Conservation (phyloP, 495 filamentous ascomycete genomes). For the Entonaema liquescens region DNA sequence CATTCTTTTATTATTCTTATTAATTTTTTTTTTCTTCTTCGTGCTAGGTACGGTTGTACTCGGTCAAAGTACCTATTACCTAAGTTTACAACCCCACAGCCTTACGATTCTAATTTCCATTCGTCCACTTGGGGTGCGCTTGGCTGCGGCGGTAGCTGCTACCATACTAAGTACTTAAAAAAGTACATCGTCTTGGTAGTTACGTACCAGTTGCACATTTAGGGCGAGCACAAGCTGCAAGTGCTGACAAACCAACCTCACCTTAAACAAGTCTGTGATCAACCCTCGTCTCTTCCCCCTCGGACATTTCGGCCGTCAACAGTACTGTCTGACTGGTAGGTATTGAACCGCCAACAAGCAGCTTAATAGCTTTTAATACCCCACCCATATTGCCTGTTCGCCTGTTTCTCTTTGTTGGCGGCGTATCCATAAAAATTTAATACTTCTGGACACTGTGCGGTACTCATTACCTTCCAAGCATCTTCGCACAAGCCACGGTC, state of each 20-base stretch:
- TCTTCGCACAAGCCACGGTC: slow-evolving; percentile 35
- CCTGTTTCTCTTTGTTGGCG: slow-evolving; percentile 22
- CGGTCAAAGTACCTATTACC: slow-evolving; percentile 24
- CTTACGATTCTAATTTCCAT: slow-evolving; percentile 30
- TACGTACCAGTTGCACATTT: slow-evolving; percentile 31
- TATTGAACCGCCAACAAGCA: slow-evolving; percentile 25
- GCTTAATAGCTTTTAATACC: slow-evolving; percentile 6
- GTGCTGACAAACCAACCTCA: slow-evolving; percentile 38
- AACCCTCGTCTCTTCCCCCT: slow-evolving; percentile 22
- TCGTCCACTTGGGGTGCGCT: slow-evolving; percentile 23
- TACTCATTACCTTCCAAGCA: slow-evolving; percentile 8
- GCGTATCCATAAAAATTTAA: neutral
- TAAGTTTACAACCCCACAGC: slow-evolving; percentile 6
- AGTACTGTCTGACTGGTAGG: neutral
- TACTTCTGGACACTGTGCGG: slow-evolving; percentile 29
- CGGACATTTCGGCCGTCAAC: slow-evolving; percentile 40
- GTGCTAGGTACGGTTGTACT: slow-evolving; percentile 13
- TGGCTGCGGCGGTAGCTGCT: neutral
- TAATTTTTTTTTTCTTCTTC: neutral
- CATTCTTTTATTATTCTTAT: no score
- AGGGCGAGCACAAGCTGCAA: slow-evolving; percentile 27
- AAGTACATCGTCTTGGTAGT: slow-evolving; percentile 5
- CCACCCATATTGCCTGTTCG: slow-evolving; percentile 11
- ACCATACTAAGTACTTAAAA: slow-evolving; percentile 9
- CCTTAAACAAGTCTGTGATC: slow-evolving; percentile 22